Base-by-base conservation (phyloP, 1,284 basidiomycete species). In the Moniliella sp. region DNA sequence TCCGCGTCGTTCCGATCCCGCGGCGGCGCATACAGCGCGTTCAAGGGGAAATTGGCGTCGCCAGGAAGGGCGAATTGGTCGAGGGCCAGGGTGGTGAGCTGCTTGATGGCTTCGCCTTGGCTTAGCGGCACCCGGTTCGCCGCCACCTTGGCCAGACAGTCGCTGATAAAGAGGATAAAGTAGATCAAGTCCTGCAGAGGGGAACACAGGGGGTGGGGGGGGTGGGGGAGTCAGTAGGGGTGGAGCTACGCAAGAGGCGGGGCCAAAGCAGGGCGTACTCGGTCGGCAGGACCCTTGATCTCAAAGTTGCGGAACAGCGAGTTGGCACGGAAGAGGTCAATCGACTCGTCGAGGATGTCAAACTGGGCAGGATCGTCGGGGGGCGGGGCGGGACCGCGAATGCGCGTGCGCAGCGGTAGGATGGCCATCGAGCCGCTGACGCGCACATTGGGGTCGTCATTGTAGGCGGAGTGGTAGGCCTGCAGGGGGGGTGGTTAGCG, bases 281-380 rank as follows among this genome's bases (percentile, higher is more conserved):
- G 75, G 67, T 99, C 91, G 29, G 86, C 88, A 32, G 81, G 77
- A 15, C 91, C 56, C 65, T 94, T 93, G 73, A 99, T 97, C 68
- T 99, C 91, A 60, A 97, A 99, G 68, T 97, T 97, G 57, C 91
- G 78, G 66, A 99, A 99, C 41, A 99, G 76, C 28, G 84, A 91
- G 66, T 99, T 99, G 57, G 91, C 86, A 31, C 91, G 78, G 67
- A 99, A 99, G 36, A 97, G 74, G 65, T 93, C 82, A 33, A 99
- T 69, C 3, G 83, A 76, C 66, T 99, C 91, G 63, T 94, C 86
- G 46, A 97, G 72, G 50, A 97, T 84, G 62, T 99, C 91, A 25
- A 73, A 70, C 41, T 74, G 67, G 8, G 71, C 70, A 0, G 74
- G 68, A 61, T 88, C 80, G 45, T 13, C n/a, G 7, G 66, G 60